Percentiles rank a stretch among this genome's conserved stretches.
Evolutionary conservation across 208 protist genomes (phyloP).

Genomic region (Wallacemonas sp.): DNA sequence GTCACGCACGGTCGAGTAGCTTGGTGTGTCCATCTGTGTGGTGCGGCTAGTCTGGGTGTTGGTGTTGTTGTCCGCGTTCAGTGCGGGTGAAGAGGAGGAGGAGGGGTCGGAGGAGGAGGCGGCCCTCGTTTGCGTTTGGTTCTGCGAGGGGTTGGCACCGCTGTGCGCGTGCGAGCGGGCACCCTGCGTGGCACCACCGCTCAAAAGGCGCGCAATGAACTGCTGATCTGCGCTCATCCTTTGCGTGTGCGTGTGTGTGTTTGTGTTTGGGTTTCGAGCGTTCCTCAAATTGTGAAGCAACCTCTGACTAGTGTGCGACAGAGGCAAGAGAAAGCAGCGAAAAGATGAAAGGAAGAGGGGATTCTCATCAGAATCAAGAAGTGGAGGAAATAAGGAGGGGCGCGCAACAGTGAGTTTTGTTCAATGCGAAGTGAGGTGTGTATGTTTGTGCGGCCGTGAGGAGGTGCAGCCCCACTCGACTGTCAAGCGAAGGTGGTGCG

Average conservation of each 20-base stretch:
- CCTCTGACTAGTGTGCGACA: too few species aligned
- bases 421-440: too few species aligned
- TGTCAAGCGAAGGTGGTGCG: too few species aligned
- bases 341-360: too few species aligned
- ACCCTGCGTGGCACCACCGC: background rate
- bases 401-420: too few species aligned
- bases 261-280: background rate
- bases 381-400: too few species aligned
- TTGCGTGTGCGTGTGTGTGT: background rate
- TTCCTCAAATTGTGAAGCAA: too few species aligned
- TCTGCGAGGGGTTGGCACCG: background rate
- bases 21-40: background rate
- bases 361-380: too few species aligned
- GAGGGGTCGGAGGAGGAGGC: background rate
- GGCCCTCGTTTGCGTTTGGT: background rate
- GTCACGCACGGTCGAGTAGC: background rate
- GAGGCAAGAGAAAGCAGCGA: too few species aligned
- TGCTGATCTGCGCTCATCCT: background rate
- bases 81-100: background rate
- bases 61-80: background rate
- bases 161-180: background rate
- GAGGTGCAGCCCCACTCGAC: background rate
- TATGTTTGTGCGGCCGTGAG: constrained; percentile 2
- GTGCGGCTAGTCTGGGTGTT: background rate
- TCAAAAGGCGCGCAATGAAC: background rate